These are phyloP conservation scores for Keithomyces neogunnii DNA, from an alignment of 2,329 filamentous ascomycete species.

Conservation along the genomic window DNA sequence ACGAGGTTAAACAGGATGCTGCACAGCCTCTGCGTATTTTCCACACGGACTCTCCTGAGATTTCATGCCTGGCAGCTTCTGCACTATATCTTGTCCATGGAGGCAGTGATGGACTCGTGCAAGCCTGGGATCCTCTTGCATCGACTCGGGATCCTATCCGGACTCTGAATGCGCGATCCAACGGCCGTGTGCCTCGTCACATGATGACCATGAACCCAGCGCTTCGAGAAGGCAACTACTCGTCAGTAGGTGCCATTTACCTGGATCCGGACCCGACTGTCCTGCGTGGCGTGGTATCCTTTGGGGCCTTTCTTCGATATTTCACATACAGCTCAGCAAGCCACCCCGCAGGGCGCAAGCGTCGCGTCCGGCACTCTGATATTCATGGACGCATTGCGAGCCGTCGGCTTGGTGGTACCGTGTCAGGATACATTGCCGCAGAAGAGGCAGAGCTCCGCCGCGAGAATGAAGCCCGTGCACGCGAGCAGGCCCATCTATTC, in stretches of 20 bases:
- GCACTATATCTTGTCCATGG: conserved; percentile 86
- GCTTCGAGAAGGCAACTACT: conserved; percentile 63
- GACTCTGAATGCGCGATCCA: conserved; percentile 79
- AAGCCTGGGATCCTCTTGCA: conserved; percentile 92
- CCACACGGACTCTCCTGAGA: conserved; percentile 80
- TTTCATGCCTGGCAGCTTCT: conserved; percentile 75
- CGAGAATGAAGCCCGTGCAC: conserved; percentile 58
- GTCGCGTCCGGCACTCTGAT: conserved; percentile 63
- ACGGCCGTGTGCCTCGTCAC: conserved; percentile 72
- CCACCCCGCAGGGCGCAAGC: conserved; percentile 68
- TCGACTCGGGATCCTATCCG: conserved; percentile 71
- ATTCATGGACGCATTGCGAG: conserved; percentile 41
- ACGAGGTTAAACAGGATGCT: conserved; percentile 33
- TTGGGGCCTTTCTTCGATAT: conserved; percentile 80
- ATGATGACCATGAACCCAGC: conserved; percentile 45
- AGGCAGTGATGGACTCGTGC: conserved; percentile 88
- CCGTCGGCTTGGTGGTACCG: conserved; percentile 53
- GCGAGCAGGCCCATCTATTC: conserved; percentile 62
- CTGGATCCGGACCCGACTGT: conserved; percentile 82
- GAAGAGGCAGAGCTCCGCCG: conserved; percentile 72
- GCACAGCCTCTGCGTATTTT: conserved; percentile 71
- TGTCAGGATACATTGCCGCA: conserved; percentile 78
- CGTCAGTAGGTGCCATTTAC: conserved; percentile 73
- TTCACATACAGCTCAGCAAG: conserved; percentile 89
- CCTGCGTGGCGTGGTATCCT: conserved; percentile 76